Conservation (phyloP, 495 filamentous ascomycete species). For the Antarctomyces pellizariae region DNA sequence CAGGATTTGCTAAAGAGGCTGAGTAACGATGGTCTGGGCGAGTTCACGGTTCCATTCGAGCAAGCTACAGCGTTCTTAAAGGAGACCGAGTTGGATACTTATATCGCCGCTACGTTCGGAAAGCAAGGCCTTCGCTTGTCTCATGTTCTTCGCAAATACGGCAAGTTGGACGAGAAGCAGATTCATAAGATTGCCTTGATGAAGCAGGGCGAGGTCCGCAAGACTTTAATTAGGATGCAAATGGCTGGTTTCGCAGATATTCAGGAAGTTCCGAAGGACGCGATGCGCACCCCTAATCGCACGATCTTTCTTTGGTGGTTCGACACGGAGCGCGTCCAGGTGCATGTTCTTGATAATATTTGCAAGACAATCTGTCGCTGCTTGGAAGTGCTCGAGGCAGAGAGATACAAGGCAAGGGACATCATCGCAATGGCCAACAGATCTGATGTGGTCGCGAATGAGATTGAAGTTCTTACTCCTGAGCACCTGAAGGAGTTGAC, state of each 20-base stretch:
- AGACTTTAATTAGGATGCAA: conserved; percentile 60
- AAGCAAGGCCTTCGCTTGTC: conserved; percentile 49
- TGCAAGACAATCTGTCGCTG: conserved; percentile 81
- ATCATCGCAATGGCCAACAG: conserved; percentile 58
- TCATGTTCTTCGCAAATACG: conserved; percentile 60
- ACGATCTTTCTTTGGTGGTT: conserved; percentile 83
- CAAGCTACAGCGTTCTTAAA: conserved; percentile 41
- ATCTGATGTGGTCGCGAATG: conserved; percentile 57
- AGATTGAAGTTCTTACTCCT: conserved; percentile 42
- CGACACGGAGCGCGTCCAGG: conserved; percentile 43
- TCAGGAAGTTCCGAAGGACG: conserved; percentile 79
- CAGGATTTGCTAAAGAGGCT: conserved; percentile 40
- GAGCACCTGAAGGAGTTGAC: conserved; percentile 41
- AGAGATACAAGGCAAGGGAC: conserved; percentile 37
- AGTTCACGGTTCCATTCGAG: conserved; percentile 63
- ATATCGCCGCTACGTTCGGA: conserved; percentile 55
- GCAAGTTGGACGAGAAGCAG: conserved; percentile 79
- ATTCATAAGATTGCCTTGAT: conserved; percentile 51
- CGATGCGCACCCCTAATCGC: conserved; percentile 45
- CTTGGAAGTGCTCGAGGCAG: conserved; percentile 49
- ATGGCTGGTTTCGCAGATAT: conserved; percentile 61
- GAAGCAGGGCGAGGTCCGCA: conserved; percentile 55
- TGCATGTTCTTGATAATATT: conserved; percentile 42
- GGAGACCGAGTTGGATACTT: conserved; percentile 51
- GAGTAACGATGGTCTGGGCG: conserved; percentile 28